Percentiles rank a stretch among this genome's conserved stretches.
Conservation (phyloP, 306 rosid genomes). For the Gillenia trifoliata region DNA sequence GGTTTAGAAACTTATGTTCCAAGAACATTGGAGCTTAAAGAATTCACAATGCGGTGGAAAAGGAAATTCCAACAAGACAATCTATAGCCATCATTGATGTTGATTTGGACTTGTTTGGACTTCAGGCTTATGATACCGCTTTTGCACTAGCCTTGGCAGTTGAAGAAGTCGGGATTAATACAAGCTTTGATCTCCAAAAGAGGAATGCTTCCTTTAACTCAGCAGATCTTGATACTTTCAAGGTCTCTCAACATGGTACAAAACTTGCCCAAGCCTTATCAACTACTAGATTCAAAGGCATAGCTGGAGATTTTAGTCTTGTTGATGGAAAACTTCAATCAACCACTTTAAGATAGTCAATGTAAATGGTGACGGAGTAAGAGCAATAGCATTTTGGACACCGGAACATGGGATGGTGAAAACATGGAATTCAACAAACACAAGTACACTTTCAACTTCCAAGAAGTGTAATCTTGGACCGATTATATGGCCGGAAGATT, state of each 20-base stretch:
- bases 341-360: conserved; percentile 36
- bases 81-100: conserved; percentile 19
- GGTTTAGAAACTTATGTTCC: conserved; percentile 42
- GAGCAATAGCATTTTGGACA: conserved; percentile 23
- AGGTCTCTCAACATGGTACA: conserved; percentile 17
- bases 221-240: conserved; percentile 10
- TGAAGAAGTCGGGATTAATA: conserved; percentile 21
- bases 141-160: conserved; percentile 47
- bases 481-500: conserved; percentile 42
- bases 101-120: conserved; percentile 22
- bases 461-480: conserved; percentile 11
- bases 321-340: conserved; percentile 29
- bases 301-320: conserved; percentile 38
- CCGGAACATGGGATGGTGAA: background rate
- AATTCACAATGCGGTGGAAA: conserved; percentile 39
- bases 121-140: conserved; percentile 60
- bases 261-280: conserved; percentile 11
- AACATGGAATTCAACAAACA: background rate
- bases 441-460: background rate
- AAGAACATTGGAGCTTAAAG: conserved; percentile 13
- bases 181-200: background rate
- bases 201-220: conserved; percentile 2
- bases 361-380: conserved; percentile 19
- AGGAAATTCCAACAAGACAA: conserved; percentile 26
- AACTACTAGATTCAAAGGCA: conserved; percentile 30